phyloP scores from a whole-genome alignment of 2,329 filamentous ascomycete species.

The Sporothrix globosa region DNA sequence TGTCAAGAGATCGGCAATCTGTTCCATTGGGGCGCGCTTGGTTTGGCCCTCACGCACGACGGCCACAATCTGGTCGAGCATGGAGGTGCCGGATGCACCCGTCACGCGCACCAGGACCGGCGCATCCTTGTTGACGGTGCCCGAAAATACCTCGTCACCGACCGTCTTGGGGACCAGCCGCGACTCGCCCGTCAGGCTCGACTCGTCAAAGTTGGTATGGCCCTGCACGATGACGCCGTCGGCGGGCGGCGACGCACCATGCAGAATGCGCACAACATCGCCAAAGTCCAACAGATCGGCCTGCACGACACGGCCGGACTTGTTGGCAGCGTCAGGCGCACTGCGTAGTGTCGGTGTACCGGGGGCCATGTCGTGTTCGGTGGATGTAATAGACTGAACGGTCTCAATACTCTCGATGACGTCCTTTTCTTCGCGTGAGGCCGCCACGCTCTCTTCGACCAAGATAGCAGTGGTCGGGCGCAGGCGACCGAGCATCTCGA shows the following conservation, averaged over 20 bases:
- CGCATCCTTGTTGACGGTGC: constrained; percentile 71
- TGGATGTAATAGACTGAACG: neutral
- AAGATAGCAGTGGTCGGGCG: constrained; percentile 76
- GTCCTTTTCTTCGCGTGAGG: constrained; percentile 42
- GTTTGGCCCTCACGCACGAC: constrained; percentile 78
- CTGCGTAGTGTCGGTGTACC: neutral
- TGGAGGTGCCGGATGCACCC: constrained; percentile 67
- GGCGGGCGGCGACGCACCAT: constrained; percentile 81
- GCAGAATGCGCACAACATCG: constrained; percentile 72
- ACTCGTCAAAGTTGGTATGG: constrained; percentile 79
- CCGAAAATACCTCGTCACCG: constrained; percentile 70
- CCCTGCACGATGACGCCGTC: constrained; percentile 71
- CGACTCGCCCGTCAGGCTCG: constrained; percentile 82
- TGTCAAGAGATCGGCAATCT: constrained; percentile 72
- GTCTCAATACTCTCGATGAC: constrained; percentile 39
- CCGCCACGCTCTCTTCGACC: constrained; percentile 50
- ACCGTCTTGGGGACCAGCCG: constrained; percentile 64
- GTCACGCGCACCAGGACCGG: constrained; percentile 67
- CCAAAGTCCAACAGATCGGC: constrained; percentile 76
- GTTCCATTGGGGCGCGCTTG: constrained; percentile 73
- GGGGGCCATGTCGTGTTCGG: neutral
- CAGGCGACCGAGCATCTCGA: constrained; percentile 76
- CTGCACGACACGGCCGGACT: constrained; percentile 44
- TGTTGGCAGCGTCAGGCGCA: neutral
- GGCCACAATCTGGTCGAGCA: constrained; percentile 79